Evolutionary conservation across 192 early-diverging fungal species (phyloP).

Genomic region (Coemansia javaensis): DNA sequence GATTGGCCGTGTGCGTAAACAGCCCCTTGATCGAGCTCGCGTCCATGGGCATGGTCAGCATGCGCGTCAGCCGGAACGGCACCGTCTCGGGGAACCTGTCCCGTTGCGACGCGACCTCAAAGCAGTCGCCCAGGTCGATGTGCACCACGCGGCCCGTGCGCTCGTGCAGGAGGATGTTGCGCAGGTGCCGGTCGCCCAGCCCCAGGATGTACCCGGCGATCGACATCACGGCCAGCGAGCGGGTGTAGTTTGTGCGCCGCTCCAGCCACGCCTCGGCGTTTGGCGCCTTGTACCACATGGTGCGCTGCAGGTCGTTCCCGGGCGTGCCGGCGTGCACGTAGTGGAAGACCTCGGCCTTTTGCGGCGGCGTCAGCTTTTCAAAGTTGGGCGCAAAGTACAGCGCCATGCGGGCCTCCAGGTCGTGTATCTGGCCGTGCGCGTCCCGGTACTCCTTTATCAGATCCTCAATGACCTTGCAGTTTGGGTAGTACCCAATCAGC

Average conservation of each 20-base stretch:
- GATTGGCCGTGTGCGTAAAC: constrained; percentile 91
- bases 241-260: constrained; percentile 95
- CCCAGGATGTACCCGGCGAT: constrained; percentile 99
- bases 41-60: constrained; percentile 98
- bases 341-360: constrained; percentile 96
- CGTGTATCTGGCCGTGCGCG: constrained; percentile 71
- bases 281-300: constrained; percentile 92
- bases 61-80: constrained; percentile 96
- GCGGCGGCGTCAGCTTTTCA: constrained; percentile 83
- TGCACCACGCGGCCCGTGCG: constrained; percentile 94
- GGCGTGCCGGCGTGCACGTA: constrained; percentile 89
- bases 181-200: constrained; percentile 94
- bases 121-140: constrained; percentile 98
- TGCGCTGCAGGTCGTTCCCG: constrained; percentile 91
- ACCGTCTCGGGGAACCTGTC: constrained; percentile 96
- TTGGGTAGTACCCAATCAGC: constrained; percentile 90
- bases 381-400: constrained; percentile 85
- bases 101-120: constrained; percentile 94
- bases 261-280: constrained; percentile 97
- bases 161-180: constrained; percentile 94
- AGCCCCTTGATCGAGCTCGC: constrained; percentile 92
- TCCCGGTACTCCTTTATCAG: constrained; percentile 87
- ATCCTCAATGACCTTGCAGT: constrained; percentile 86
- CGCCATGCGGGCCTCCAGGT: constrained; percentile 91
- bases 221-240: constrained; percentile 95